These are phyloP conservation scores for Metarhizium humberi DNA, from an alignment of 2,329 filamentous ascomycete species.

Conservation along the genomic window DNA sequence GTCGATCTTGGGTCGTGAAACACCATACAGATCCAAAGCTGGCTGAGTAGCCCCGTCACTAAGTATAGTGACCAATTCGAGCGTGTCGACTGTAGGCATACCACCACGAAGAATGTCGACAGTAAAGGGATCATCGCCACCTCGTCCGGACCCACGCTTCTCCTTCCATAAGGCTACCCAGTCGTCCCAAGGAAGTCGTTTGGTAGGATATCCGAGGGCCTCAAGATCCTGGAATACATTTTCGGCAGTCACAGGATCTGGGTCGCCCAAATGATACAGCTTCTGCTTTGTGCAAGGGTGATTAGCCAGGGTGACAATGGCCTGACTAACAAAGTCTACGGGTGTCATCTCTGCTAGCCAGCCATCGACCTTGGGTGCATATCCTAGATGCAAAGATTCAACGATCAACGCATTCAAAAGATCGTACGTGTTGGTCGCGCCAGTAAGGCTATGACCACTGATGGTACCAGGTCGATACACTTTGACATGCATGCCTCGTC, in stretches of 20 bases:
- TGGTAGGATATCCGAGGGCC: slow-evolving; percentile 61
- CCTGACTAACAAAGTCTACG: slow-evolving; percentile 69
- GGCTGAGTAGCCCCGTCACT: slow-evolving; percentile 60
- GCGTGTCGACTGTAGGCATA: slow-evolving; percentile 67
- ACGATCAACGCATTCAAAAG: slow-evolving; percentile 67
- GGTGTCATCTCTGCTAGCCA: slow-evolving; percentile 82
- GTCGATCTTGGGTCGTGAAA: slow-evolving; percentile 62
- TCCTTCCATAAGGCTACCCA: slow-evolving; percentile 69
- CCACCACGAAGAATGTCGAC: slow-evolving; percentile 71
- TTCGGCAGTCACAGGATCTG: slow-evolving; percentile 57
- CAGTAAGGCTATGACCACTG: slow-evolving; percentile 65
- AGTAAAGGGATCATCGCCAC: slow-evolving; percentile 64
- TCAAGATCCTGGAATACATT: slow-evolving; percentile 55
- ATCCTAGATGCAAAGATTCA: slow-evolving; percentile 65
- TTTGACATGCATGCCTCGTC: slow-evolving; percentile 59
- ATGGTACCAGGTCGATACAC: slow-evolving; percentile 70
- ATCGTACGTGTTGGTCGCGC: slow-evolving; percentile 71
- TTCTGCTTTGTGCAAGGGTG: slow-evolving; percentile 52
- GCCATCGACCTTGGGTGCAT: slow-evolving; percentile 58
- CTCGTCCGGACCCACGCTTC: slow-evolving; percentile 53
- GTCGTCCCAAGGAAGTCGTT: slow-evolving; percentile 58
- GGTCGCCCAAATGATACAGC: slow-evolving; percentile 67
- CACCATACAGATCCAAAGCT: slow-evolving; percentile 37
- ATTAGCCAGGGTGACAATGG: slow-evolving; percentile 61
- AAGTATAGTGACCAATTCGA: slow-evolving; percentile 63